Percentiles rank a stretch among this genome's conserved stretches.
Conservation (phyloP, 345 rosid genomes). For the Iberis pinnata region DNA sequence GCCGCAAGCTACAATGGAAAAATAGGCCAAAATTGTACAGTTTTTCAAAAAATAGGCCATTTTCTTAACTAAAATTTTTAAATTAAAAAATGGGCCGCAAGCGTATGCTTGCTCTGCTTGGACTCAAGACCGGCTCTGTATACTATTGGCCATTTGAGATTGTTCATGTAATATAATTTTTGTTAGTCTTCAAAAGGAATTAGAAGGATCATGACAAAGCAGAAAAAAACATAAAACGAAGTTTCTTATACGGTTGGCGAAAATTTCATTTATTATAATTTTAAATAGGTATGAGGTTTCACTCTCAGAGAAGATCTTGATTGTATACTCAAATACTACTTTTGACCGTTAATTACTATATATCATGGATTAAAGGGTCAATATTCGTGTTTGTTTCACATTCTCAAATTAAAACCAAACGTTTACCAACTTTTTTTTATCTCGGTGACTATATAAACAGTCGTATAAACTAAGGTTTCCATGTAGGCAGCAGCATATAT, state of each 20-base stretch:
- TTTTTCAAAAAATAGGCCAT: too few species aligned
- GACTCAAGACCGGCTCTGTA: too few species aligned
- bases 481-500: conserved; percentile 4
- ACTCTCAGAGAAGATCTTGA: conserved; percentile 25
- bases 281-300: conserved; percentile 11
- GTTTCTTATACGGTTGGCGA: conserved; percentile 20
- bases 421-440: conserved; percentile 29
- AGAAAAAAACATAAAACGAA: conserved; percentile 27
- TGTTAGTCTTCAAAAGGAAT: conserved; percentile 24
- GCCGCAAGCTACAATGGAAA: too few species aligned
- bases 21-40: too few species aligned
- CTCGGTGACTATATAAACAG: conserved; percentile 23
- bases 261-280: too few species aligned
- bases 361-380: conserved; percentile 18
- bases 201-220: conserved; percentile 19
- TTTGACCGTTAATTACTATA: conserved; percentile 20
- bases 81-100: too few species aligned
- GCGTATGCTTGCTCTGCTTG: too few species aligned
- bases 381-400: conserved; percentile 24
- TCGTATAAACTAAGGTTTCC: conserved; percentile 20
- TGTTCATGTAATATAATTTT: conserved; percentile 19
- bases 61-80: too few species aligned
- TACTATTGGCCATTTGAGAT: conserved; percentile 21
- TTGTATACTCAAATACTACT: conserved; percentile 12
- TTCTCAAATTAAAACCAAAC: conserved; percentile 29